phyloP scores from a whole-genome alignment of 371 early-diverging fungal species.

The Synchytrium microbalum region DNA sequence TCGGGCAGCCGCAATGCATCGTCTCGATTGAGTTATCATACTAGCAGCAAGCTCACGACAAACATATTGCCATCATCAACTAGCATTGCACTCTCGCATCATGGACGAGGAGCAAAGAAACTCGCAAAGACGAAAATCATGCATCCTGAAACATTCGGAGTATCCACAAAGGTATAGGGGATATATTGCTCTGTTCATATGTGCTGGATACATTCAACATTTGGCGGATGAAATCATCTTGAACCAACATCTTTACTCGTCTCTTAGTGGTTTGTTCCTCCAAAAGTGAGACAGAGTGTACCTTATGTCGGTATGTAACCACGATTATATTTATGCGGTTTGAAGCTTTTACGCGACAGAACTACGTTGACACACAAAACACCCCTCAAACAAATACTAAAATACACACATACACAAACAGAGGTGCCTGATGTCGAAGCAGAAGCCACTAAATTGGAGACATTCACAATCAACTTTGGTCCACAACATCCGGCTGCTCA shows the following conservation, averaged over 20 bases:
- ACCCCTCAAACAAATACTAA: neutral
- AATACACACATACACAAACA: neutral
- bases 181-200: too few species aligned
- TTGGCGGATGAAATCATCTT: neutral
- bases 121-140: neutral
- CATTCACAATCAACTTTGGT: conserved; percentile 95
- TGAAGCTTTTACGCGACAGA: neutral
- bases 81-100: too few species aligned
- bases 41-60: too few species aligned
- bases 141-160: neutral
- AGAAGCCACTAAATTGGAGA: conserved; percentile 33
- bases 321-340: neutral
- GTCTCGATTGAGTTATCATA: too few species aligned
- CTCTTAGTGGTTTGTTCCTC: conserved; percentile 42
- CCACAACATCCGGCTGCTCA: conserved; percentile 99
- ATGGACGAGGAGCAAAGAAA: neutral
- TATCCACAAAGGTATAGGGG: neutral
- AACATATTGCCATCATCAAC: neutral
- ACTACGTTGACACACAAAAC: neutral
- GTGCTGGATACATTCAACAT: neutral
- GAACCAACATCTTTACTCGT: neutral
- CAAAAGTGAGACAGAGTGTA: conserved; percentile 33
- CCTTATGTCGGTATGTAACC: conserved; percentile 23
- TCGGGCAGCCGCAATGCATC: too few species aligned
- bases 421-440: conserved; percentile 30